Percentiles rank a stretch among this genome's conserved stretches.
These are phyloP conservation scores for Elaeis guineensis DNA, from an alignment of 176 grass and related monocot genomes.

Conservation along the genomic window DNA sequence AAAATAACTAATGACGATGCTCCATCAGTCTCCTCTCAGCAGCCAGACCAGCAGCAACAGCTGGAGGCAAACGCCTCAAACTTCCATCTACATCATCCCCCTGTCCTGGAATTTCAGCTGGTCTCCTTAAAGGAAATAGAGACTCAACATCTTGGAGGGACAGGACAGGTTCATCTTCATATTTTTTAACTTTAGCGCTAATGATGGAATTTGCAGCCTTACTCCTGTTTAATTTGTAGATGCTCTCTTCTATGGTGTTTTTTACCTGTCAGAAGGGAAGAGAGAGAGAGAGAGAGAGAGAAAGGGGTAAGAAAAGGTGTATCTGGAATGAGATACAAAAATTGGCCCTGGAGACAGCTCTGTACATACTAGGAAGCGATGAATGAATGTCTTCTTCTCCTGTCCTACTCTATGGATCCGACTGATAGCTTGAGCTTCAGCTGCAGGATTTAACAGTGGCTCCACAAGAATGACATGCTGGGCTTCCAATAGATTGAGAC, in stretches of 20 bases:
- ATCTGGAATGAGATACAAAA: too few species aligned
- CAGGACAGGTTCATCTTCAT: conserved; percentile 72
- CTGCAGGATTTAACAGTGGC: conserved; percentile 75
- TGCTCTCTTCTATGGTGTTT: conserved; percentile 87
- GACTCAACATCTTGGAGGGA: conserved; percentile 72
- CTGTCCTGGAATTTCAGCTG: conserved; percentile 33
- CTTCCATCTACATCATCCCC: conserved; percentile 25
- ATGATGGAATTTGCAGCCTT: conserved; percentile 54
- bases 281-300: not conserved
- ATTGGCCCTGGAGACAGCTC: not conserved
- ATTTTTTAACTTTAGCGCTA: conserved; percentile 50
- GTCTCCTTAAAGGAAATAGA: conserved; percentile 42
- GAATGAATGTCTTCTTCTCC: conserved; percentile 84
- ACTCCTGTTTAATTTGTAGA: conserved; percentile 67
- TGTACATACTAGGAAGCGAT: conserved; percentile 68
- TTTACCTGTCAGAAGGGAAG: conserved; percentile 45
- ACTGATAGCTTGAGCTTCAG: conserved; percentile 89
- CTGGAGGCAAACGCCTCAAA: conserved; percentile 61
- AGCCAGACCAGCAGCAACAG: conserved; percentile 72
- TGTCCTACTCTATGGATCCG: conserved; percentile 92
- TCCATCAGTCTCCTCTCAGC: conserved; percentile 64
- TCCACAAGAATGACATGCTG: conserved; percentile 87
- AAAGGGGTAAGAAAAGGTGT: not conserved
- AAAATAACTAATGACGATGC: conserved; percentile 14
- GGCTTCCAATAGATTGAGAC: conserved; percentile 98